A percentile compares a stretch with the other conserved stretches of the same genome.
phyloP scores from a whole-genome alignment of 2,329 filamentous ascomycete species.

The Botrytis porri region DNA sequence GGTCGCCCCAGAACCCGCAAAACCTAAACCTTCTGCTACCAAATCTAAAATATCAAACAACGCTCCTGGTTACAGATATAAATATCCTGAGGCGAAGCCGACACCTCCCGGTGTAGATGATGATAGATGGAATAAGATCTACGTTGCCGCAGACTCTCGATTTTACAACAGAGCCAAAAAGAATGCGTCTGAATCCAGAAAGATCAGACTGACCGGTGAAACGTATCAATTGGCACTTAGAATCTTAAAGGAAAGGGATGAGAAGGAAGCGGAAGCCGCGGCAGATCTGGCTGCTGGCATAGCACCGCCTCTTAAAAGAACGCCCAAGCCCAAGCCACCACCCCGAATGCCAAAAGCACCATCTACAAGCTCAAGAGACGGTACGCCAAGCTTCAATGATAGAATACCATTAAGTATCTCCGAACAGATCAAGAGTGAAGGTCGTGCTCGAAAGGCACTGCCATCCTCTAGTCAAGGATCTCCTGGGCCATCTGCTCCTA shows the following conservation, averaged over 20 bases:
- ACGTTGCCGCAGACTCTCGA: slow-evolving; percentile 36
- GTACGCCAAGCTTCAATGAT: slow-evolving; percentile 25
- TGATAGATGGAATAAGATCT: slow-evolving; percentile 36
- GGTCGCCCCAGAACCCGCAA: not conserved
- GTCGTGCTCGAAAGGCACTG: slow-evolving; percentile 31
- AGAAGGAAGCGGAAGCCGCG: slow-evolving; percentile 28
- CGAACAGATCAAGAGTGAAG: slow-evolving; percentile 36
- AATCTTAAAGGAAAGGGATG: slow-evolving; percentile 32
- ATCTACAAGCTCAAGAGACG: slow-evolving; percentile 28
- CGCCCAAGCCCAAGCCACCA: slow-evolving; percentile 21
- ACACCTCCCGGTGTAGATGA: slow-evolving; percentile 36
- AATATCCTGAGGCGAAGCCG: slow-evolving; percentile 36
- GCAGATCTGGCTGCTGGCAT: slow-evolving; percentile 13
- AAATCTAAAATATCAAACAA: slow-evolving; percentile 24
- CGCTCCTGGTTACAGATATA: slow-evolving; percentile 35
- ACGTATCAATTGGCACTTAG: slow-evolving; percentile 31
- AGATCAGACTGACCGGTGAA: slow-evolving; percentile 29
- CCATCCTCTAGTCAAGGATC: slow-evolving; percentile 32
- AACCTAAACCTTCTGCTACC: not conserved
- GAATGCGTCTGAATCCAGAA: slow-evolving; percentile 31
- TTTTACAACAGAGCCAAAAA: slow-evolving; percentile 36
- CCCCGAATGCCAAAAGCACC: slow-evolving; percentile 29
- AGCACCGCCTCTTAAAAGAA: slow-evolving; percentile 6
- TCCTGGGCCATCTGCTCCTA: slow-evolving; percentile 29
- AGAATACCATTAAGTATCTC: slow-evolving; percentile 32